Base-by-base conservation (phyloP, 805 yeast genomes). In the Saturnispora hagleri region DNA sequence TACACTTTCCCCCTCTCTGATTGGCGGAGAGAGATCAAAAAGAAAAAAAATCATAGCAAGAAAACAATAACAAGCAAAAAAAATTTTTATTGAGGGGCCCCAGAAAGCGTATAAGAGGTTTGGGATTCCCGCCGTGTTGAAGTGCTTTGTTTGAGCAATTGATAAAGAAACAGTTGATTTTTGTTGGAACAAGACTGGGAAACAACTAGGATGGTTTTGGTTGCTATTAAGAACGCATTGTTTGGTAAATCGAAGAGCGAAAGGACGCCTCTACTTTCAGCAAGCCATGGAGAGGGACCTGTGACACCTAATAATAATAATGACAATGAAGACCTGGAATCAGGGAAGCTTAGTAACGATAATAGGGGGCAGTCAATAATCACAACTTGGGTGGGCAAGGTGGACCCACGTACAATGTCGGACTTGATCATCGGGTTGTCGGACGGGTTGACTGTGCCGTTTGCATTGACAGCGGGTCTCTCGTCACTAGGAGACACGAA, bases 371-470 rank as follows among this genome's bases (percentile, higher is more conserved):
- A n/a, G 15, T 18, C 50, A 8, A 5, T 28, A 6, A 13, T 47
- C 15, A 40, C 35, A 28, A 24, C 12, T 15, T 49, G 51, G 48
- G 15, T 50, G 9, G 45, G 36, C 24, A 43, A 43, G 45, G 74
- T 86, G 49, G 93, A 86, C 64, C 99, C 99, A 9, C 80, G 99
- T 66, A 90, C 90, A 26, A 87, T 91, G 84, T 83, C 93, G 45
- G 98, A 91, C 67, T 76, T 87, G 51, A 89, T 91, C 58, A 91
- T 91, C 63, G 99, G 99, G 5, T 77, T 91, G 48, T 83, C 93
- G 35, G 99, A 91, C 66, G 99, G 99, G 4, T 76, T 91, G 58
- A 91, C 98, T 0, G 99, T 91, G 41, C 99, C 99, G n/a, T 91
- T 91, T 74, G 99, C 99, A 2, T 76, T 93, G 59, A 93, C 98